These are phyloP conservation scores for Linderniella brevidens DNA, from an alignment of 257 asterid species.

Conservation along the genomic window DNA sequence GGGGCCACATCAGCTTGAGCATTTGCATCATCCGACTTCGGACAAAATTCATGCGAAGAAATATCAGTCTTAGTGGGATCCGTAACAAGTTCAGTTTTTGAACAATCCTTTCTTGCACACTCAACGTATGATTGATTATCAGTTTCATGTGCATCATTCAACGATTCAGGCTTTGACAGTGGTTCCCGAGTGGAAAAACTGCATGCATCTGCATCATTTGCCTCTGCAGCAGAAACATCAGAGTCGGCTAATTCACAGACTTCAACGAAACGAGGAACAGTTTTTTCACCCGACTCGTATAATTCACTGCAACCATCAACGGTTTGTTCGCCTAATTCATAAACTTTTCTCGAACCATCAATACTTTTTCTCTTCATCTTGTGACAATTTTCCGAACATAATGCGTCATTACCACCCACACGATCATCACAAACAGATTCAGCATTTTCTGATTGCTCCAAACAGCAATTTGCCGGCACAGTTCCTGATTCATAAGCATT, in stretches of 20 bases:
- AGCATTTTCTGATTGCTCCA: conserved; percentile 17
- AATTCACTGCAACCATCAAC: too few species aligned
- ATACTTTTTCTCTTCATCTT: conserved; percentile 9
- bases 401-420: conserved; percentile 9
- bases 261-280: too few species aligned
- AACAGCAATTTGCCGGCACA: conserved; percentile 12
- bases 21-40: conserved; percentile 14
- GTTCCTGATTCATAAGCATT: conserved; percentile 10
- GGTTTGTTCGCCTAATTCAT: too few species aligned
- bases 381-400: conserved; percentile 4
- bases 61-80: conserved; percentile 14
- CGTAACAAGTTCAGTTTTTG: conserved; percentile 16
- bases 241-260: too few species aligned
- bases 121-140: conserved; percentile 11
- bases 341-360: too few species aligned
- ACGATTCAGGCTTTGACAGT: conserved; percentile 15
- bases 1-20: conserved; percentile 17
- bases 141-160: conserved; percentile 16
- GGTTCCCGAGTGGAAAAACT: conserved; percentile 15
- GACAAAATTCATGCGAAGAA: conserved; percentile 14
- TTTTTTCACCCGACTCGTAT: too few species aligned
- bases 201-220: conserved; percentile 11
- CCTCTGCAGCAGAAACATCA: conserved; percentile 13
- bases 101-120: conserved; percentile 13
- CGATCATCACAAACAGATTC: conserved; percentile 15